Base-by-base conservation (phyloP, 2,329 filamentous ascomycete species). In the Diaporthe citri region DNA sequence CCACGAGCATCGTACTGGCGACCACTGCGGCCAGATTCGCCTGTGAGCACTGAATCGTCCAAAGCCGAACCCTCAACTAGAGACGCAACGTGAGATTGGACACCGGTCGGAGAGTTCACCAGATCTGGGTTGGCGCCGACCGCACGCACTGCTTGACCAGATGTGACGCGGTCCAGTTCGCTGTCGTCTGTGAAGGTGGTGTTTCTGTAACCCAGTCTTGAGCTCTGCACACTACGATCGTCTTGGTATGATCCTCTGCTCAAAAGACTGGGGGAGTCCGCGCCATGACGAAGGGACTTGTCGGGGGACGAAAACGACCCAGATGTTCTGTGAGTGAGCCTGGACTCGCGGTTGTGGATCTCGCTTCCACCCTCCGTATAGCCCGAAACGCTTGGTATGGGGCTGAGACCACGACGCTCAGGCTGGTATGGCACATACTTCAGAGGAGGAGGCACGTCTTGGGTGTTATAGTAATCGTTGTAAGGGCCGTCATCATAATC, bases 1-100 rank as follows among this genome's bases (percentile, higher is more conserved):
- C 86, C 78, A 74, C 84, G 77, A 75, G 80, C 79, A 77, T 84
- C 78, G 76, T 88, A 89, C 36, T 89, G 87, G 76, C 88, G 86
- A n/a, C 86, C 86, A 79, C 82, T 82, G 34, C 85, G 84, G 43
- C 86, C 87, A 17, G 91, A 92, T 13, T 87, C 88, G 20, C 85
- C 86, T 4, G 91, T 96, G 71, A 98, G 82, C 17, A 93, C 90
- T 2, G 95, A 97, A 70, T 89, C 89, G 6, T 91, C 89, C 22
- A 91, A 82, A 82, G 89, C 86, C 0, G 95, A 96, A 25, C 95
- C 95, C 79, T 97, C 93, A 2, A 93, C 86, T 9, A 98, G 87
- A 22, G 96, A 98, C 10, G 96, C 96, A 15, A 98, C 96, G 13
- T 94, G 94, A 20, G 96, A 98, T 83, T 98, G 96, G 0, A 97